A percentile compares a stretch with the other conserved stretches of the same genome.
These are phyloP conservation scores for Zostera marina DNA, from an alignment of 116 monocot genomes.

Conservation along the genomic window DNA sequence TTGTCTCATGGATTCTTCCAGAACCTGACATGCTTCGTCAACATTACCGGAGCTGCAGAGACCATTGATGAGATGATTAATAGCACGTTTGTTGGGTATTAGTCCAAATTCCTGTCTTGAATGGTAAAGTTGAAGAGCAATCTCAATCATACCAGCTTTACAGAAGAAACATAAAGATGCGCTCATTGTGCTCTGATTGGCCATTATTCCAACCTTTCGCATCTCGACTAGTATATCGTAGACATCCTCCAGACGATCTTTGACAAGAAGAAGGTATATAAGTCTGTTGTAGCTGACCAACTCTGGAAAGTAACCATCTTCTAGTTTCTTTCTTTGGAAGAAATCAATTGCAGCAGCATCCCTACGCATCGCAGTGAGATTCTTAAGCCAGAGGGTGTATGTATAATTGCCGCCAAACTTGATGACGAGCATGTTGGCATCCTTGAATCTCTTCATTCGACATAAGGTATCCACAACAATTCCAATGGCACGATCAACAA, in stretches of 20 bases:
- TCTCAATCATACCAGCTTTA: slow-evolving; percentile 76
- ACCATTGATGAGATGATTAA: slow-evolving; percentile 38
- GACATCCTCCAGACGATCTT: slow-evolving; percentile 36
- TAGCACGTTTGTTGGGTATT: slow-evolving; percentile 28
- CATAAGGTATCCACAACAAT: slow-evolving; percentile 41
- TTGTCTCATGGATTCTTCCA: slow-evolving; percentile 46
- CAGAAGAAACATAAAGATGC: slow-evolving; percentile 70
- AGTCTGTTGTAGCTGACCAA: slow-evolving; percentile 34
- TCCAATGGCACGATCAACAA: slow-evolving; percentile 8
- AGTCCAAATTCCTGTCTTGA: slow-evolving; percentile 45
- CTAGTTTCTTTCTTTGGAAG: slow-evolving; percentile 23
- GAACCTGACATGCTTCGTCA: slow-evolving; percentile 31
- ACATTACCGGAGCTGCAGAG: slow-evolving; percentile 34
- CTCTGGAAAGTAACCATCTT: slow-evolving; percentile 33
- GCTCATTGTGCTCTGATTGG: slow-evolving; percentile 46
- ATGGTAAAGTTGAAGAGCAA: slow-evolving; percentile 42
- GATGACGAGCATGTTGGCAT: slow-evolving; percentile 38
- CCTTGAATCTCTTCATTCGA: slow-evolving; percentile 23
- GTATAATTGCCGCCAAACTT: slow-evolving; percentile 23
- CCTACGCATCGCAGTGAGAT: slow-evolving; percentile 22
- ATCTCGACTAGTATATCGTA: slow-evolving; percentile 64
- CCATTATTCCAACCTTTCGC: slow-evolving; percentile 53
- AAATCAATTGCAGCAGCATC: slow-evolving; percentile 39
- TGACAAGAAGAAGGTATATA: slow-evolving; percentile 19
- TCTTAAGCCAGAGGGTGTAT: slow-evolving; percentile 31